Conservation (phyloP, 2,329 filamentous ascomycete species). For the Claviceps digitariae region DNA sequence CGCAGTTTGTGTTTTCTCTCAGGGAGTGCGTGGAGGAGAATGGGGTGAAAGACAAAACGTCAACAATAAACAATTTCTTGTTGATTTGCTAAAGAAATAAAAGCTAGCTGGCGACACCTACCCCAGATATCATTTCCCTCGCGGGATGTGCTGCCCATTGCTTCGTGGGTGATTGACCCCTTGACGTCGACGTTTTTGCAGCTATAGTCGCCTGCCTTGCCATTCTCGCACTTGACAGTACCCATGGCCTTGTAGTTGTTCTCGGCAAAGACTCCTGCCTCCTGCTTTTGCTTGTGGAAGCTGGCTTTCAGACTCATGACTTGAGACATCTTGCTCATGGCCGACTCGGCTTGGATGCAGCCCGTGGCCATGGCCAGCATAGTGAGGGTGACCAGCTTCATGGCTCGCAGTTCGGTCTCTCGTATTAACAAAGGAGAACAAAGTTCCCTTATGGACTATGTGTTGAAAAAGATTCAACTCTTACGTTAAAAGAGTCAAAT, state of each 20-base stretch:
- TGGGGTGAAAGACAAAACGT: too few species aligned
- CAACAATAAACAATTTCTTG: background rate
- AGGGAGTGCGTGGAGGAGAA: background rate
- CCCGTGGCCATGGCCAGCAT: background rate
- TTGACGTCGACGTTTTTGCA: constrained; percentile 23
- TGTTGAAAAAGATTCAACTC: background rate
- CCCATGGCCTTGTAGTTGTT: background rate
- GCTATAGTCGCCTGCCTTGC: constrained; percentile 14
- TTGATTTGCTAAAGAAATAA: background rate
- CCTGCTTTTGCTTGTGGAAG: background rate
- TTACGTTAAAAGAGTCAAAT: background rate
- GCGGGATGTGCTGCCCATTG: constrained; percentile 20
- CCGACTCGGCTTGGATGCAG: background rate
- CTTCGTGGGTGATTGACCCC: constrained; percentile 23
- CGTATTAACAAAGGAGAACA: background rate
- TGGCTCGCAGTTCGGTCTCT: background rate
- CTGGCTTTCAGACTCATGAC: background rate
- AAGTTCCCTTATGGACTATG: background rate
- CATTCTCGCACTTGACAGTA: background rate
- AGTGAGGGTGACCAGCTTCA: background rate
- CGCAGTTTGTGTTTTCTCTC: background rate
- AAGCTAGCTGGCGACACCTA: background rate
- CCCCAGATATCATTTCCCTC: constrained; percentile 23
- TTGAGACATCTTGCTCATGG: background rate
- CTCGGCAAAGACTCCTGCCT: background rate